Evolutionary conservation across 805 yeast genomes (phyloP).

Genomic region (Wickerhamiella azymoides): DNA sequence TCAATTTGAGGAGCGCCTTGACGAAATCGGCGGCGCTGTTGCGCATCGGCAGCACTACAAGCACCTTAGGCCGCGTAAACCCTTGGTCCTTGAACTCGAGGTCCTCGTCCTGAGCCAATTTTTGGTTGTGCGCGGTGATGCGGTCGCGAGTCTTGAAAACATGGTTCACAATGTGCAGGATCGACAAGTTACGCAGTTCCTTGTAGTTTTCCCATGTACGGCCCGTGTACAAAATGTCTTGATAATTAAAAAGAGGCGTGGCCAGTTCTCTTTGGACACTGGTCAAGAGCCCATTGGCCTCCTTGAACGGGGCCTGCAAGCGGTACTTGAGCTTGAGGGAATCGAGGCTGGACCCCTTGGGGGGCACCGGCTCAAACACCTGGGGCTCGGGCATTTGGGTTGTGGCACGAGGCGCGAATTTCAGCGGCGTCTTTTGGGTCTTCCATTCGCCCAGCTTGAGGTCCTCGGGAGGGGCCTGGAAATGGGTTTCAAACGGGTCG

Average conservation of each 20-base stretch:
- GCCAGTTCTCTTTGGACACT: constrained; percentile 39
- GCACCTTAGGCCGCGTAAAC: constrained; percentile 80
- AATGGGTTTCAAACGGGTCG: constrained; percentile 74
- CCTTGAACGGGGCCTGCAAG: constrained; percentile 23
- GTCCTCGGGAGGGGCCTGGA: constrained; percentile 32
- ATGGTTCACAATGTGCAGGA: constrained; percentile 68
- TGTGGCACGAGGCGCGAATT: background rate
- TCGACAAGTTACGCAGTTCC: constrained; percentile 47
- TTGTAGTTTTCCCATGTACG: constrained; percentile 35
- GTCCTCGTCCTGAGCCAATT: constrained; percentile 28
- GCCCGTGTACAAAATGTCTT: constrained; percentile 53
- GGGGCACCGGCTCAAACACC: constrained; percentile 15
- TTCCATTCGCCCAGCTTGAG: constrained; percentile 22
- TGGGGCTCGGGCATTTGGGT: background rate
- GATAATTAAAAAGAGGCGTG: constrained; percentile 56
- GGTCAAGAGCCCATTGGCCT: constrained; percentile 26
- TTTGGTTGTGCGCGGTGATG: constrained; percentile 62
- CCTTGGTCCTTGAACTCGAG: constrained; percentile 68
- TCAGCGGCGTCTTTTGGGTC: background rate
- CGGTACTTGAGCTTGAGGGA: constrained; percentile 31
- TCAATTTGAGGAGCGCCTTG: constrained; percentile 41
- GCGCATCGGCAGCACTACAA: constrained; percentile 74
- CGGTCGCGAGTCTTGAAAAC: constrained; percentile 74
- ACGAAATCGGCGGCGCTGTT: constrained; percentile 61
- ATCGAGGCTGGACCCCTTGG: constrained; percentile 23